Conservation (phyloP, 805 yeast genomes). For the Debaryomyces maramus region DNA sequence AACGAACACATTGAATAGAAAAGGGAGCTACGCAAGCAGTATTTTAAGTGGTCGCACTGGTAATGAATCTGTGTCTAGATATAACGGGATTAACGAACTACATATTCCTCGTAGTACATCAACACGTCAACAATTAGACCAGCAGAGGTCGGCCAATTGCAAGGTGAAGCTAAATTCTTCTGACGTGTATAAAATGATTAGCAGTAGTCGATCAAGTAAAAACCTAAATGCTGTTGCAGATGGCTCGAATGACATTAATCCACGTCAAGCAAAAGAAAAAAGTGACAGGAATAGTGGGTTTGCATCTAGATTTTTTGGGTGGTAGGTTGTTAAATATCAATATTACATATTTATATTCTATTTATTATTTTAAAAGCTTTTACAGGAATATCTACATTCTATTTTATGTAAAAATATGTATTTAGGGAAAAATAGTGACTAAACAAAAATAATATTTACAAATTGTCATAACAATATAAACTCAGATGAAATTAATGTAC, state of each 20-base stretch:
- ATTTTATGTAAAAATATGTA: neutral
- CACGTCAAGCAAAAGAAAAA: slow-evolving; percentile 3
- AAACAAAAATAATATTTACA: slow-evolving; percentile 7
- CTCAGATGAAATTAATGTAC: neutral
- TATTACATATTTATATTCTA: slow-evolving; percentile 8
- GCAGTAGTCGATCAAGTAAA: slow-evolving; percentile 4
- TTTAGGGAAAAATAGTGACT: neutral
- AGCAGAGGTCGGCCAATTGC: neutral
- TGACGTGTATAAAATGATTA: slow-evolving; percentile 15
- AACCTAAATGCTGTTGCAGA: slow-evolving; percentile 3
- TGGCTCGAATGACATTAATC: neutral
- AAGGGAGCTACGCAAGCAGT: slow-evolving; percentile 10
- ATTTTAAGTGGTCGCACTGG: slow-evolving; percentile 5
- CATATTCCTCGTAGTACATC: neutral
- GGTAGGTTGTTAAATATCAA: slow-evolving; percentile 21
- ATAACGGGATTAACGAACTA: neutral
- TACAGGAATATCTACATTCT: too few relatives aligned
- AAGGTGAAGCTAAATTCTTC: slow-evolving; percentile 11
- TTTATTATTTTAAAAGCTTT: neutral
- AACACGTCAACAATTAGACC: neutral
- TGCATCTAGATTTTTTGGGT: slow-evolving; percentile 38
- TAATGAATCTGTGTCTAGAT: neutral
- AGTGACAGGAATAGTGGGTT: slow-evolving; percentile 12
- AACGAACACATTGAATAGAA: slow-evolving; percentile 2
- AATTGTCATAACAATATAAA: slow-evolving; percentile 5